Evolutionary conservation across 2,329 filamentous ascomycete genomes (phyloP).

Genomic region (Pestalotiopsis sp.): DNA sequence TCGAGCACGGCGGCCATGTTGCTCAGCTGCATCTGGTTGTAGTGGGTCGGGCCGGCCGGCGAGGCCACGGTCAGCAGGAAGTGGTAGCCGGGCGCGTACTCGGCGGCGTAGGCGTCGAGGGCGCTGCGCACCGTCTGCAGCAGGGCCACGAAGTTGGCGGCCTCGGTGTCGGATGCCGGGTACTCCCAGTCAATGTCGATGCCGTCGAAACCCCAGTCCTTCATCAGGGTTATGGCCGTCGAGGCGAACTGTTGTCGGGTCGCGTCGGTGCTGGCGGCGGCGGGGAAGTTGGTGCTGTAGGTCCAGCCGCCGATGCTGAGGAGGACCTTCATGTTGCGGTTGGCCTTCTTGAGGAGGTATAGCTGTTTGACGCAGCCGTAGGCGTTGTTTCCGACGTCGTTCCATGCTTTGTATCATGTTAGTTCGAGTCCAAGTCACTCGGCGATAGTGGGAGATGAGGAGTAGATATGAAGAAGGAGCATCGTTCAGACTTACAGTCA

Average conservation of each 20-base stretch:
- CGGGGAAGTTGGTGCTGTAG: slow-evolving; percentile 76
- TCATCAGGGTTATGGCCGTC: slow-evolving; percentile 69
- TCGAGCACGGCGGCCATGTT: slow-evolving; percentile 53
- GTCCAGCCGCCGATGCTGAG: slow-evolving; percentile 87
- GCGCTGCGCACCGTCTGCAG: slow-evolving; percentile 47
- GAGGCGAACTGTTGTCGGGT: slow-evolving; percentile 70
- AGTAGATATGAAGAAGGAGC: neutral
- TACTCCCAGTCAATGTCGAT: slow-evolving; percentile 46
- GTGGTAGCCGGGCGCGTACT: slow-evolving; percentile 48
- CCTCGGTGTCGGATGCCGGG: slow-evolving; percentile 38
- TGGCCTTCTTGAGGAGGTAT: slow-evolving; percentile 74
- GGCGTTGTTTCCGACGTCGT: slow-evolving; percentile 69
- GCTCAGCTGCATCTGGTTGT: slow-evolving; percentile 47
- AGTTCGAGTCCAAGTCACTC: slow-evolving; percentile 10
- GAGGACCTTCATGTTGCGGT: slow-evolving; percentile 77
- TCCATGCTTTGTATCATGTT: slow-evolving; percentile 48
- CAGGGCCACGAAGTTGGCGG: slow-evolving; percentile 47
- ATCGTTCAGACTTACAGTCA: slow-evolving; percentile 54
- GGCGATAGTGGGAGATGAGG: neutral
- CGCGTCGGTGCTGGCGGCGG: slow-evolving; percentile 63
- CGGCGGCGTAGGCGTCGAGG: slow-evolving; percentile 51
- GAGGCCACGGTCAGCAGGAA: slow-evolving; percentile 58
- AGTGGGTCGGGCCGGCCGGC: slow-evolving; percentile 52
- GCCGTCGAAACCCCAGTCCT: slow-evolving; percentile 67
- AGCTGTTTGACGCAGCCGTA: slow-evolving; percentile 85